phyloP scores from a whole-genome alignment of 2,329 filamentous ascomycete genomes.

The Talaromyces islandicus region DNA sequence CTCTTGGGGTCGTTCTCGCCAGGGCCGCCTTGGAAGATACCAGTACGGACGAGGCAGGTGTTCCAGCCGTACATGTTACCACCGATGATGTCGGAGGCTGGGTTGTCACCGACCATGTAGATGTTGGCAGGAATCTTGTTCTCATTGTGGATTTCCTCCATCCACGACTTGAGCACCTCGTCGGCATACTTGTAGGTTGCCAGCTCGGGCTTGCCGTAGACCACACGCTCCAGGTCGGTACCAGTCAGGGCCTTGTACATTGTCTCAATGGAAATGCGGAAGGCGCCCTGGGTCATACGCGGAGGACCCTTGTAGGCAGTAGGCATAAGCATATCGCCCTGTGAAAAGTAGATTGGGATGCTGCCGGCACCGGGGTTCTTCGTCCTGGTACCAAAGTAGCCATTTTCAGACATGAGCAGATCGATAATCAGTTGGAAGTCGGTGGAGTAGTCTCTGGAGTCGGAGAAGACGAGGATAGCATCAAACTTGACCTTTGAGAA shows the following conservation, averaged over 20 bases:
- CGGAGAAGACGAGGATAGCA: conserved; percentile 69
- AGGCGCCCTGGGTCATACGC: conserved; percentile 68
- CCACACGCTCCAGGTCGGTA: conserved; percentile 65
- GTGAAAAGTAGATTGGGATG: conserved; percentile 70
- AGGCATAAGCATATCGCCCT: conserved; percentile 60
- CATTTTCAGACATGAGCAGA: conserved; percentile 62
- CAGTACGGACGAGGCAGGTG: conserved; percentile 70
- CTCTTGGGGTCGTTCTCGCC: conserved; percentile 70
- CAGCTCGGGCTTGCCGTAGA: conserved; percentile 69
- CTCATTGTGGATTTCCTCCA: conserved; percentile 69
- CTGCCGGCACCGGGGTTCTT: conserved; percentile 60
- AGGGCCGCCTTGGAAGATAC: conserved; percentile 63
- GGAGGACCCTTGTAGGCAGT: conserved; percentile 57
- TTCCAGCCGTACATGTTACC: conserved; percentile 81
- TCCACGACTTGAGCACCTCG: conserved; percentile 66
- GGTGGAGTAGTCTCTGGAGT: conserved; percentile 67
- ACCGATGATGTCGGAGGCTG: conserved; percentile 66
- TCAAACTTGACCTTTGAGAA: conserved; percentile 67
- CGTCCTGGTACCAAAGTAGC: conserved; percentile 58
- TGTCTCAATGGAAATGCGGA: conserved; percentile 67
- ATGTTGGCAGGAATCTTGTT: conserved; percentile 62
- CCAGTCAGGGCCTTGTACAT: conserved; percentile 60
- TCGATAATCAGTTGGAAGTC: conserved; percentile 75
- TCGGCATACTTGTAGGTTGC: conserved; percentile 77
- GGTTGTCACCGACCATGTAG: conserved; percentile 75